Conservation (phyloP, 129 eudicot species). For the Centaurea solstitialis region DNA sequence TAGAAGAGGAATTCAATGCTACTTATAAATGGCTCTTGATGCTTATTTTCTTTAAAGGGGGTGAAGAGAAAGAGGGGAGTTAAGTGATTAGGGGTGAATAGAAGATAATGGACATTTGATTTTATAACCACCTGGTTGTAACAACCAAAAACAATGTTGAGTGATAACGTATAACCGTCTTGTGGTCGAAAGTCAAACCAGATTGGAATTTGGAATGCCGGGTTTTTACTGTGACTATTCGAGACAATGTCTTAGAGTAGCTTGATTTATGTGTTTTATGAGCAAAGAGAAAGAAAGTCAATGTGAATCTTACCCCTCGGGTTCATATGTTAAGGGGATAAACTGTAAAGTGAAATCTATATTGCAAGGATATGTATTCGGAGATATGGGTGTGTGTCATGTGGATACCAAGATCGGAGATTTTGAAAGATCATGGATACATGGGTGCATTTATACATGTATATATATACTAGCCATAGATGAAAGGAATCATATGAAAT, state of each 20-base stretch:
- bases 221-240: background rate
- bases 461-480: too few relatives aligned
- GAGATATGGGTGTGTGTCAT: background rate
- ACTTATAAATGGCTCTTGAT: background rate
- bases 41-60: background rate
- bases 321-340: background rate
- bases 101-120: background rate
- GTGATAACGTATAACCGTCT: background rate
- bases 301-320: background rate
- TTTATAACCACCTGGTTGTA: background rate
- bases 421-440: background rate
- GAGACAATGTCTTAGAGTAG: background rate
- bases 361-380: background rate
- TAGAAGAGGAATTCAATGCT: background rate
- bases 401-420: background rate
- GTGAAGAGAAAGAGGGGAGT: background rate
- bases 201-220: background rate
- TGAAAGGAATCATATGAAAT: too few relatives aligned
- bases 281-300: background rate
- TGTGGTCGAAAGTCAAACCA: background rate
- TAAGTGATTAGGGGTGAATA: background rate
- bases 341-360: background rate
- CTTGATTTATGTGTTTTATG: background rate
- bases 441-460: background rate
- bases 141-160: background rate